Evolutionary conservation across 164 flowering plant species (phyloP).

Genomic region (Nelumbo lutea): DNA sequence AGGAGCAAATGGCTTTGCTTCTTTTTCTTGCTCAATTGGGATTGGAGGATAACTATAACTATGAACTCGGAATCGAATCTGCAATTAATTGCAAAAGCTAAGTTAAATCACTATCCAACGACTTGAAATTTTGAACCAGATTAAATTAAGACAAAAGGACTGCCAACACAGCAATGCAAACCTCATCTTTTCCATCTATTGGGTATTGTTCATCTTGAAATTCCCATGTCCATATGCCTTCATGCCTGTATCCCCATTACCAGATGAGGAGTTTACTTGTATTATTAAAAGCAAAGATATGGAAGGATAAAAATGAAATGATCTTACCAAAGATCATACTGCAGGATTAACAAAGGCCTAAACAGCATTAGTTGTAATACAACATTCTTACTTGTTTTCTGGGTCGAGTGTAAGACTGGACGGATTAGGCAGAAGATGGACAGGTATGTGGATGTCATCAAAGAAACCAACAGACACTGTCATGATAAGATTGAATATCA

Average conservation of each 20-base stretch:
- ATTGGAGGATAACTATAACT: slow-evolving; percentile 57
- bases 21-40: slow-evolving; percentile 60
- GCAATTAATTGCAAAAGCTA: slow-evolving; percentile 24
- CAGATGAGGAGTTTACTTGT: background rate
- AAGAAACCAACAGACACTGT: slow-evolving; percentile 94
- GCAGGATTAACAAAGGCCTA: background rate
- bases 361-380: background rate
- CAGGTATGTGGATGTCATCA: slow-evolving; percentile 70
- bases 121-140: background rate
- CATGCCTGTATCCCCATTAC: slow-evolving; percentile 27
- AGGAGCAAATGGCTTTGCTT: slow-evolving; percentile 80
- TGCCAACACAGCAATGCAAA: slow-evolving; percentile 10
- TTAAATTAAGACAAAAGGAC: background rate
- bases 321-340: background rate
- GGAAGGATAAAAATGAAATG: no score
- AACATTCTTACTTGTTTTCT: slow-evolving; percentile 32
- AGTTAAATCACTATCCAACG: background rate
- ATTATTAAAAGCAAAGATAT: no score
- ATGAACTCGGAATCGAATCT: slow-evolving; percentile 70
- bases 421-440: slow-evolving; percentile 45
- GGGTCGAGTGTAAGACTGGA: slow-evolving; percentile 29
- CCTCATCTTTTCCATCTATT: slow-evolving; percentile 58
- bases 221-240: slow-evolving; percentile 56
- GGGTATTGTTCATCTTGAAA: slow-evolving; percentile 25
- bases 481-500: slow-evolving; percentile 8